Conservation (phyloP, 345 rosid species). For the Punica granatum region DNA sequence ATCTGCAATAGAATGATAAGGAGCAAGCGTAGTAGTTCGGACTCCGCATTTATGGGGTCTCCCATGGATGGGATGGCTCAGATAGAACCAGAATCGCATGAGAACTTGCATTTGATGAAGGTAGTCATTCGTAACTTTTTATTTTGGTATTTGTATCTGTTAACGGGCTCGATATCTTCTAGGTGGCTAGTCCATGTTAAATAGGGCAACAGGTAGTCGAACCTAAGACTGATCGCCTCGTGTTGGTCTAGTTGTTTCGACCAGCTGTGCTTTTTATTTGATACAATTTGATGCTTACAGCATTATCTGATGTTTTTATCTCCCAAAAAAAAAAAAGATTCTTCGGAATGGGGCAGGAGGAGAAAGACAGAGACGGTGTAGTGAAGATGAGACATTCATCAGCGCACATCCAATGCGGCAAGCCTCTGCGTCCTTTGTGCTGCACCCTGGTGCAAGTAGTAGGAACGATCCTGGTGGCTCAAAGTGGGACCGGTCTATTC, state of each 20-base stretch:
- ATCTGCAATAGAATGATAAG: constrained; percentile 55
- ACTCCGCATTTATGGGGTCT: constrained; percentile 48
- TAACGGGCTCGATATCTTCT: not conserved
- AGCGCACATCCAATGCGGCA: constrained; percentile 42
- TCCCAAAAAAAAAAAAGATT: constrained; percentile 30
- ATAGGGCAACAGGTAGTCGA: not conserved
- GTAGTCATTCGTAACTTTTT: constrained; percentile 13
- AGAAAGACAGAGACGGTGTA: constrained; percentile 41
- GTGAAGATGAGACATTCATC: constrained; percentile 39
- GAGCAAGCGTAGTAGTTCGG: constrained; percentile 72
- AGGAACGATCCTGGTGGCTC: constrained; percentile 34
- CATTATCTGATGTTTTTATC: constrained; percentile 9
- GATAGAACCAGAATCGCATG: constrained; percentile 52
- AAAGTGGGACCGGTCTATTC: constrained; percentile 44
- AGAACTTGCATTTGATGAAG: constrained; percentile 73
- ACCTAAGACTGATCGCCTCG: not conserved
- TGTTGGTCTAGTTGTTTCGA: not conserved
- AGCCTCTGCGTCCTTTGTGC: constrained; percentile 36
- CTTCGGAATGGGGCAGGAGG: constrained; percentile 53
- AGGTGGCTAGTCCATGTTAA: not conserved
- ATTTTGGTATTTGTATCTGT: constrained; percentile 1
- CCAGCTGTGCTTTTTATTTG: not conserved
- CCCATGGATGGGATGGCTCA: constrained; percentile 28
- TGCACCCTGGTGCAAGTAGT: constrained; percentile 39
- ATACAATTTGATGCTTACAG: not conserved